Evolutionary conservation across 257 asterid genomes (phyloP).

Genomic region (Coffea canephora): DNA sequence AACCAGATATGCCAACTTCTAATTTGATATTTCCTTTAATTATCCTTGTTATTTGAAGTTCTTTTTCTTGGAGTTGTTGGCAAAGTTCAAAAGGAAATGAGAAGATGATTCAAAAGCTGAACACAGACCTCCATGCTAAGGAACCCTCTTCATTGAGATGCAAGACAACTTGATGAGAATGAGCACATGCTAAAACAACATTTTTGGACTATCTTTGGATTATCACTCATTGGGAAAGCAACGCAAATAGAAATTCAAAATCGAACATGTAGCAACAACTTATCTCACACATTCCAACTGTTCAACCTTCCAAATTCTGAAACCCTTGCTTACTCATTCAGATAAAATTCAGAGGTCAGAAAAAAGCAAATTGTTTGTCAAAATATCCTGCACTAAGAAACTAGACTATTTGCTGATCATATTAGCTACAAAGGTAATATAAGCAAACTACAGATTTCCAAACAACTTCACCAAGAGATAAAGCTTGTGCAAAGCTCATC

Average conservation of each 20-base stretch:
- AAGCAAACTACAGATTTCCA: too few relatives aligned
- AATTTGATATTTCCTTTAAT: neutral
- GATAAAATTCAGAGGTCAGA: neutral
- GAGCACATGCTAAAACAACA: too few relatives aligned
- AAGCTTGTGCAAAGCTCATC: neutral
- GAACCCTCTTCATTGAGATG: constrained; percentile 2
- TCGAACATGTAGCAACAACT: neutral
- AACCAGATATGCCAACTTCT: neutral
- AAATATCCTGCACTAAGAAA: neutral
- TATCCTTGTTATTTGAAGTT: neutral
- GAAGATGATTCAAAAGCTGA: neutral
- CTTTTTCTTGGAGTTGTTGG: too few relatives aligned
- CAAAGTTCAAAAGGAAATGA: neutral
- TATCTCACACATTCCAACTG: neutral
- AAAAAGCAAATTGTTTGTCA: neutral
- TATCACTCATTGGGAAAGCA: neutral
- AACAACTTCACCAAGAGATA: too few relatives aligned
- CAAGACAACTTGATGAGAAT: neutral
- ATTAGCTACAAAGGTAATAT: too few relatives aligned
- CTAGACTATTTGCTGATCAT: too few relatives aligned
- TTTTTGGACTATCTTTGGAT: neutral
- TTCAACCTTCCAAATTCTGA: too few relatives aligned
- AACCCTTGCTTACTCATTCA: neutral
- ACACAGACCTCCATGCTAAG: neutral
- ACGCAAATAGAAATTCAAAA: neutral